phyloP scores from a whole-genome alignment of 768 basidiomycete genomes.

The Lanmaoa rubissima region DNA sequence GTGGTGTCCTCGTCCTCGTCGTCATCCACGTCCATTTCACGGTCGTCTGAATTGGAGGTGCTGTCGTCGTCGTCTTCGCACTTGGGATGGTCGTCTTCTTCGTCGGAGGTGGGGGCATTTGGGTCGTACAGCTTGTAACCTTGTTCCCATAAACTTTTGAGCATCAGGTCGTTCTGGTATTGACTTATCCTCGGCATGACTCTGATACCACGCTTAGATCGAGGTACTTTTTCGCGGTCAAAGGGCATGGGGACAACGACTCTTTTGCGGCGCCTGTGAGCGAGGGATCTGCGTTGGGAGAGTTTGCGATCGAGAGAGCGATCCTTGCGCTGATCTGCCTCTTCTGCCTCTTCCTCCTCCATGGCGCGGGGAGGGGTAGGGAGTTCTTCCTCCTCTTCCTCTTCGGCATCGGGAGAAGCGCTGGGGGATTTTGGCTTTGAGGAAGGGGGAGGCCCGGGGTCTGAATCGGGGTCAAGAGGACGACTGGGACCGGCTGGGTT shows the following conservation, averaged over 20 bases:
- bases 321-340: conserved; percentile 25
- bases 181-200: not conserved
- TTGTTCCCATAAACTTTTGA: conserved; percentile 16
- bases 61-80: conserved; percentile 11
- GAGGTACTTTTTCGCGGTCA: conserved; percentile 15
- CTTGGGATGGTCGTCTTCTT: conserved; percentile 8
- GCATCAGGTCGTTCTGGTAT: not conserved
- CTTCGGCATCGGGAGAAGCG: conserved; percentile 32
- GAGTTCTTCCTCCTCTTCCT: conserved; percentile 43
- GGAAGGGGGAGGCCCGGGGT: not conserved
- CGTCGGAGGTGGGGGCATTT: conserved; percentile 21
- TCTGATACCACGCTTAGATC: conserved; percentile 17
- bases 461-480: not conserved
- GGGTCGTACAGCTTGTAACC: conserved; percentile 21
- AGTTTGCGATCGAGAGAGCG: conserved; percentile 9
- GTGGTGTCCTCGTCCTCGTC: conserved; percentile 31
- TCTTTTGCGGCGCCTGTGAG: conserved; percentile 6
- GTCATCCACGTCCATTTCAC: conserved; percentile 33
- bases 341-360: conserved; percentile 62
- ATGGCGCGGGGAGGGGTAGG: conserved; percentile 49
- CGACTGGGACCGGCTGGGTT: too few species aligned
- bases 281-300: not conserved
- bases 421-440: conserved; percentile 5
- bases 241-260: conserved; percentile 18
- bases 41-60: conserved; percentile 18